phyloP scores from a whole-genome alignment of 192 early-diverging fungal species.

The Podila clonocystis region DNA sequence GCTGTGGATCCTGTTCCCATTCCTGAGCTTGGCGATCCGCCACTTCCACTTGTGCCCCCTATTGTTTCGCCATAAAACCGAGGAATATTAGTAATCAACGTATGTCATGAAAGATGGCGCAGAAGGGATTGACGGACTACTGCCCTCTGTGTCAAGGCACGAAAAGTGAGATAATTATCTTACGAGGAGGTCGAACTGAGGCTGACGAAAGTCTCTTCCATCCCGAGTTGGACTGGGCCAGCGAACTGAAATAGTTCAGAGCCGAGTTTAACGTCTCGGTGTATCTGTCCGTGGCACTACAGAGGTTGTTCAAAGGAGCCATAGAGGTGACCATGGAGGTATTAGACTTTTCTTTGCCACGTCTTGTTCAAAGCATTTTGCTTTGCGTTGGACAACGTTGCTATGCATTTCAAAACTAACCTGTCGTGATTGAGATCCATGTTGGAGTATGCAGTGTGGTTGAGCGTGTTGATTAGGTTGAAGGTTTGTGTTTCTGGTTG shows the following conservation, averaged over 20 bases:
- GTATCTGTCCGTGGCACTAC: constrained; percentile 43
- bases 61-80: neutral
- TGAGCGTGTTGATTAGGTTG: neutral
- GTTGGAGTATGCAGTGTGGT: neutral
- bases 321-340: neutral
- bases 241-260: constrained; percentile 42
- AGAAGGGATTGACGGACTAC: neutral
- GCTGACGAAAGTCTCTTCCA: constrained; percentile 49
- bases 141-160: neutral
- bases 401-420: neutral
- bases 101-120: neutral
- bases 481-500: neutral
- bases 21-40: constrained; percentile 25
- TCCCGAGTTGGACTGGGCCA: constrained; percentile 42
- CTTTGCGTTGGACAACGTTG: no score
- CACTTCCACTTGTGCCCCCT: constrained; percentile 16
- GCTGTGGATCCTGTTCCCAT: constrained; percentile 10
- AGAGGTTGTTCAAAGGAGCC: neutral
- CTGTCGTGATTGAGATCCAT: constrained; percentile 54
- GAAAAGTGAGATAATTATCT: neutral
- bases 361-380: no score
- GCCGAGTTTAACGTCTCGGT: constrained; percentile 47
- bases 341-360: neutral
- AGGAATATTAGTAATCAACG: neutral
- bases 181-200: constrained; percentile 31